phyloP scores from a whole-genome alignment of 331 rosid species.

The Malus hybrid region DNA sequence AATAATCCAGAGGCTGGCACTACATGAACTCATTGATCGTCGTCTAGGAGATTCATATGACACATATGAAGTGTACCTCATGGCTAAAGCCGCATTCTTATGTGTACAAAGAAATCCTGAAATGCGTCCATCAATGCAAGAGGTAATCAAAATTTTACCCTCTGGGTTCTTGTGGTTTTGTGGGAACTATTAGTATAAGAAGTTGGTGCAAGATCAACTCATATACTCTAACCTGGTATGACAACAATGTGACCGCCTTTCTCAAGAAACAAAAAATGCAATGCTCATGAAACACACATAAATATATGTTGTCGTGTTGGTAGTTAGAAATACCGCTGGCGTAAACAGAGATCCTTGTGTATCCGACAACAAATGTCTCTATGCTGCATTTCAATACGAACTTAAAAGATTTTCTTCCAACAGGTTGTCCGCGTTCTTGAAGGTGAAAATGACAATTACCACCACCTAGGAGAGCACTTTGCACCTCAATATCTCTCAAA shows the following conservation, averaged over 20 bases:
- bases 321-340: background rate
- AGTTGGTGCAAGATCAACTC: background rate
- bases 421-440: slow-evolving; percentile 89
- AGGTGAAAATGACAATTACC: slow-evolving; percentile 53
- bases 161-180: background rate
- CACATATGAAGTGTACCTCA: slow-evolving; percentile 47
- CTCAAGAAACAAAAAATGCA: background rate
- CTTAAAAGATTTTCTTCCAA: background rate
- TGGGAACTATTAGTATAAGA: background rate
- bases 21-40: slow-evolving; percentile 63
- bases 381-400: background rate
- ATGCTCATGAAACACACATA: background rate
- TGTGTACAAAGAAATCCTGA: slow-evolving; percentile 60
- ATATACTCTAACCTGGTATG: background rate
- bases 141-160: slow-evolving; percentile 29
- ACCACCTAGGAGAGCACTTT: slow-evolving; percentile 37
- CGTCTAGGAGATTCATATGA: slow-evolving; percentile 63
- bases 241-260: background rate
- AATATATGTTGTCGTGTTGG: background rate
- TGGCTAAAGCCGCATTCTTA: slow-evolving; percentile 64
- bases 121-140: slow-evolving; percentile 70
- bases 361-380: background rate
- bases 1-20: slow-evolving; percentile 46
- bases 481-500: slow-evolving; percentile 19
- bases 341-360: background rate